These are phyloP conservation scores for Neurospora tetrasperma DNA, from an alignment of 495 filamentous ascomycete species.

Conservation along the genomic window DNA sequence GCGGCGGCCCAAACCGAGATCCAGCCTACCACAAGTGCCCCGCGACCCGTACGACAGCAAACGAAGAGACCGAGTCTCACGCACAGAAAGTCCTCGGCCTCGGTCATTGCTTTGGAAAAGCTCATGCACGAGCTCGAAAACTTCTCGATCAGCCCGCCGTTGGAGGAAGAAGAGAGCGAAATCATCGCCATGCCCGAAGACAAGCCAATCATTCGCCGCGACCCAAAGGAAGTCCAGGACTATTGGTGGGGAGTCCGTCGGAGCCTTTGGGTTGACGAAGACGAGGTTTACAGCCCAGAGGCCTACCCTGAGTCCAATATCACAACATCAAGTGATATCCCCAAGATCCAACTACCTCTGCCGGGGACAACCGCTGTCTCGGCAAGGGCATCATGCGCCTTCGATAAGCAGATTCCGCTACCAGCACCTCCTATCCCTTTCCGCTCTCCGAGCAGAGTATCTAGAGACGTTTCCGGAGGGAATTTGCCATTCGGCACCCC, in stretches of 20 bases:
- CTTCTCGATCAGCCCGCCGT: neutral
- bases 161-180: neutral
- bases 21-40: neutral
- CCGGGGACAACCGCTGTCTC: neutral
- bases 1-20: neutral
- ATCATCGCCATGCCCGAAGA: neutral
- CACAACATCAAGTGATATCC: neutral
- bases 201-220: neutral
- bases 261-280: slow-evolving; percentile 14
- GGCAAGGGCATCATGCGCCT: neutral
- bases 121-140: slow-evolving; percentile 2
- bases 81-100: slow-evolving; percentile 1
- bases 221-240: slow-evolving; percentile 7
- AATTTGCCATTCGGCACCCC: neutral
- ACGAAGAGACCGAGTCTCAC: neutral
- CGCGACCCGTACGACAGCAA: neutral
- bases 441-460: neutral
- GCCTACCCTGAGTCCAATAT: neutral
- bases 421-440: neutral
- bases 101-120: neutral
- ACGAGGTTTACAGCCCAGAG: slow-evolving; percentile 1
- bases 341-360: neutral
- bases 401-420: neutral
- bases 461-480: too few species aligned
- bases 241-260: slow-evolving; percentile 13